phyloP scores from a whole-genome alignment of 129 eudicot genomes.

The Cynara cardunculus region DNA sequence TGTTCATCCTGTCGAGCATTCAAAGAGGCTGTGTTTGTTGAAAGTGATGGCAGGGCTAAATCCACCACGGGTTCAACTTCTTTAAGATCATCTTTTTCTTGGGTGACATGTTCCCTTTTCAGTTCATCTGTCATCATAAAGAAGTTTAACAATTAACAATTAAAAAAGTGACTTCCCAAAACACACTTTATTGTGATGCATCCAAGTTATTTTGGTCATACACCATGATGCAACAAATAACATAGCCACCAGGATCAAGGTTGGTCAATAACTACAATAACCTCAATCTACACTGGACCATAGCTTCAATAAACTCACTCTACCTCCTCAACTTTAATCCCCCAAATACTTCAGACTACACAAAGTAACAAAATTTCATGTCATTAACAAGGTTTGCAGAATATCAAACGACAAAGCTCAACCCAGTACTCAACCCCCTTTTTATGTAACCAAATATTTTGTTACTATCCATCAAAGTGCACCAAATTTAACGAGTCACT shows the following conservation, averaged over 20 bases:
- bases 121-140: slow-evolving; percentile 23
- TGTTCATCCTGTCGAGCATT: slow-evolving; percentile 5
- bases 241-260: neutral
- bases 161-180: neutral
- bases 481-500: neutral
- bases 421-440: neutral
- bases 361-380: neutral
- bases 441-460: neutral
- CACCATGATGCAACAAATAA: neutral
- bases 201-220: neutral
- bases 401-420: neutral
- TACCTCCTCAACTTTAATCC: neutral
- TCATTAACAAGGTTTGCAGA: neutral
- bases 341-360: neutral
- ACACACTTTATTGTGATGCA: neutral
- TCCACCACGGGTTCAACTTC: slow-evolving; percentile 9
- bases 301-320: neutral
- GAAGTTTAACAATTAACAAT: slow-evolving; percentile 9
- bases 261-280: neutral
- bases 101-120: slow-evolving; percentile 7
- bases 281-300: neutral
- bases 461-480: neutral
- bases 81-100: slow-evolving; percentile 1
- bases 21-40: slow-evolving; percentile 21
- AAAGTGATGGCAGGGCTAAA: slow-evolving; percentile 16